Evolutionary conservation across 768 basidiomycete species (phyloP), one percentile per base, ranked within the genome.

Genomic region (Coprinellus aureogranulatus): DNA sequence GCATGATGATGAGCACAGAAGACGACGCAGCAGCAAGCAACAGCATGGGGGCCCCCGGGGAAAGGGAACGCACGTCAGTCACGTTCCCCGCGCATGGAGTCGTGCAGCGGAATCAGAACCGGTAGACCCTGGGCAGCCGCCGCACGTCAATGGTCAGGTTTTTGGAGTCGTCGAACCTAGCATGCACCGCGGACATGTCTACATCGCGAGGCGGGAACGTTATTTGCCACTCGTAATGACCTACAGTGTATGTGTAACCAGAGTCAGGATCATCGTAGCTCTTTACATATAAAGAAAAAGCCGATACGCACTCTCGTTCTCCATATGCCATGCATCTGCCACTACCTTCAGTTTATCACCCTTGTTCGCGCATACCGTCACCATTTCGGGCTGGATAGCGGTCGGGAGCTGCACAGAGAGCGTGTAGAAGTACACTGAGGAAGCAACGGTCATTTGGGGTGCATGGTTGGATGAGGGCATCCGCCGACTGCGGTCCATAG

Each of bases 141-240:
- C 65, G 69, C 12, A 83, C 79, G 51, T 78, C 75, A 22, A 85
- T 77, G 45, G 72, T 72, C n/a, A 84, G 70, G 31, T 74, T 75
- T 9, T 80, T 81, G 28, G 75, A 71, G 5, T 69, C 67, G 46
- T 75, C 78, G 48, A 84, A 78, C 44, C 73, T 77, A 8, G 82
- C 84, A 28, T 80, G 78, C 26, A 83, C 76, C 12, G 75, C 72
- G 6, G 73, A 62, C 78, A 85, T 79, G 65, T 86, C 81, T 53
- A 82, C 76, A 58, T 86, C 84, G 10, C 75, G 70, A 10, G 80
- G 76, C 30, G 81, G 65, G 59, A 86, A 86, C 18, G 68, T 70
- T 61, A 85, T 79, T 57, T 81, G 76, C 84, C 84, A 86, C 60
- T 85, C 84, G 60, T 81, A 85, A 63, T 85, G 84, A 61, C 80